Conservation (phyloP, 2,329 filamentous ascomycete genomes). For the Ascomycota sp. region DNA sequence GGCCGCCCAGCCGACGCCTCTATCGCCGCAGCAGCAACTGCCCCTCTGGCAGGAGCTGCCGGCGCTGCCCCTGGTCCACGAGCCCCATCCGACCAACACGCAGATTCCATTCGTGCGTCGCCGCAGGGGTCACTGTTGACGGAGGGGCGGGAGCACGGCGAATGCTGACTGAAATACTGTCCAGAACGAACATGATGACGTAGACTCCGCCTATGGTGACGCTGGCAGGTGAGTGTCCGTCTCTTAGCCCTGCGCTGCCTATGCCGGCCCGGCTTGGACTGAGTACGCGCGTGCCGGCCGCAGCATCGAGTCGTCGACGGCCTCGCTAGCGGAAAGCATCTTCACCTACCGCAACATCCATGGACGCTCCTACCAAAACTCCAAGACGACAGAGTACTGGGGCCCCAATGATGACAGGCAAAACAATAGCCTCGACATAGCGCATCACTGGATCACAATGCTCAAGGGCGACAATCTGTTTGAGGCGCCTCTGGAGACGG, state of each 20-base stretch:
- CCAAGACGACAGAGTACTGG: conserved; percentile 9
- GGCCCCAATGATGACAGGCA: conserved; percentile 10
- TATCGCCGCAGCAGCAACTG: not conserved
- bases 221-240: conserved; percentile 1
- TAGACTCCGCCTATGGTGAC: conserved; percentile 7
- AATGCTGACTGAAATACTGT: too few relatives aligned
- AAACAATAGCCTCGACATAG: conserved; percentile 7
- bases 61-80: not conserved
- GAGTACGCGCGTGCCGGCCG: too few relatives aligned
- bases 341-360: conserved; percentile 12
- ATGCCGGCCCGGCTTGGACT: too few relatives aligned
- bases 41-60: not conserved
- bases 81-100: conserved; percentile 2
- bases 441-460: conserved; percentile 8
- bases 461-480: conserved; percentile 5
- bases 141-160: too few relatives aligned
- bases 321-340: conserved; percentile 13
- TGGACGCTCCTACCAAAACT: conserved; percentile 11
- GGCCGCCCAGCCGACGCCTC: not conserved
- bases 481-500: conserved; percentile 1
- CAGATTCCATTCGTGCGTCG: conserved; percentile 4
- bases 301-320: conserved; percentile 9
- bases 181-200: conserved; percentile 5
- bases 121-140: too few relatives aligned
- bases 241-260: too few relatives aligned